Evolutionary conservation across 352 stramenopile species (phyloP), one percentile per base, ranked within the genome.

Genomic region (Phytophthora brassicae): DNA sequence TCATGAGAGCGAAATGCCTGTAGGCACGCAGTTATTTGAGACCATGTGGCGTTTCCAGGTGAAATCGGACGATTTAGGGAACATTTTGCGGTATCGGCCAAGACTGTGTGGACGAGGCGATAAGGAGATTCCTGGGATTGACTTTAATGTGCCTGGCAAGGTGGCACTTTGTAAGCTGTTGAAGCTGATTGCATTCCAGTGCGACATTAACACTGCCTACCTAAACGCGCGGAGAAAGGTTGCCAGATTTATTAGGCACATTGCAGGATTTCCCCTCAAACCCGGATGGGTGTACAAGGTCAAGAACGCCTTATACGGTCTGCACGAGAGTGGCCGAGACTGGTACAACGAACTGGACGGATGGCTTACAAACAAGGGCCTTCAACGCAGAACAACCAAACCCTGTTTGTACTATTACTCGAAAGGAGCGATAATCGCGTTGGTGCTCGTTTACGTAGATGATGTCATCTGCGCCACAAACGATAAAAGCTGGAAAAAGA

Each of bases 401-500:
- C 57, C 57, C 13, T 59, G 31, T 11, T 6, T 54, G 2, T 65
- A 58, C 11, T n/a, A 33, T 6, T 56, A 53, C 16, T 17, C 26
- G 26, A 8, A 31, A 3, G 3, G 58, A 14, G 31, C 13, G 11
- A 52, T 26, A 0, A 36, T 41, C 5, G 31, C 20, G 0, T 16
- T 52, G 3, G 23, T 56, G 29, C 43, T 60, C 3, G 29, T 66
- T 5, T 60, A 61, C 13, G 42, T 49, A 0, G 48, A 55, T 14
- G 49, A 66, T 28, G 11, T 66, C 1, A 50, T 60, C 3, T 49
- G 50, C 6, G 58, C 22, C 3, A 61, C 51, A 1, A 61, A 67
- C 12, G 2, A 39, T 5, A 45, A 57, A 28, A 1, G 0, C 16
- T 51, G 26, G 24, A 66, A 42, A 4, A 42, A 38, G 19, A 14